A percentile compares a stretch with the other conserved stretches of the same genome.
Evolutionary conservation across 2,329 filamentous ascomycete genomes (phyloP).

Genomic region (Fusarium cicatricum): DNA sequence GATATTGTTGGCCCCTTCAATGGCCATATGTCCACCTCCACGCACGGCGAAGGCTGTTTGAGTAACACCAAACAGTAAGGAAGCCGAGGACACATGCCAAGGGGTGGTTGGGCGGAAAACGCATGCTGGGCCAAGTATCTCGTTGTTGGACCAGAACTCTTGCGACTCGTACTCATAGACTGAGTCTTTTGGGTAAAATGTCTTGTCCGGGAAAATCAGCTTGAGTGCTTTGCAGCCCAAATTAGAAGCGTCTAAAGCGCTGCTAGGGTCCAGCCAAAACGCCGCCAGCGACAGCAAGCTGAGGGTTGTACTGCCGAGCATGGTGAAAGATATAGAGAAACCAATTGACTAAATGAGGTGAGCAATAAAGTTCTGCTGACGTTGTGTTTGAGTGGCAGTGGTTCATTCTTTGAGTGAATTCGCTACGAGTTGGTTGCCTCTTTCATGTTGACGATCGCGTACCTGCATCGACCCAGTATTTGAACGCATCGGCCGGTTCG

Average conservation of each 20-base stretch:
- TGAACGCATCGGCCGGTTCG: conserved; percentile 7
- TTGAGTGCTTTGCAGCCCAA: conserved; percentile 14
- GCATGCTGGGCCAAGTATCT: conserved; percentile 16
- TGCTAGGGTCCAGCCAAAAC: not conserved
- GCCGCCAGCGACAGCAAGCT: conserved; percentile 3
- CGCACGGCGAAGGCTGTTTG: conserved; percentile 24
- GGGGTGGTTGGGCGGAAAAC: conserved; percentile 19
- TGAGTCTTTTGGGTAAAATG: not conserved
- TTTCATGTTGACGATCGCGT: not conserved
- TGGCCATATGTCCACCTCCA: conserved; percentile 36
- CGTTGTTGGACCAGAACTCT: conserved; percentile 27
- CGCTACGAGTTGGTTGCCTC: not conserved
- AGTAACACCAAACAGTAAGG: not conserved
- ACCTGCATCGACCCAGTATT: not conserved
- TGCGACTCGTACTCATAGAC: conserved; percentile 21
- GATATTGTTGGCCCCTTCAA: conserved; percentile 33
- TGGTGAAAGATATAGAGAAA: not conserved
- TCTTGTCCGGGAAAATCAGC: conserved; percentile 1
- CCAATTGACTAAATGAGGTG: not conserved
- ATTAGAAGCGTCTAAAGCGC: not conserved
- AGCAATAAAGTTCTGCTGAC: not conserved
- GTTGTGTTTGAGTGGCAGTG: not conserved
- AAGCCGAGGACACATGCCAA: conserved; percentile 8
- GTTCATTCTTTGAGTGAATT: not conserved
- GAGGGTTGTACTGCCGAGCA: conserved; percentile 3